Evolutionary conservation across 371 early-diverging fungal genomes (phyloP), one percentile per base, ranked within the genome.

Genomic region (Batkoa obscura): DNA sequence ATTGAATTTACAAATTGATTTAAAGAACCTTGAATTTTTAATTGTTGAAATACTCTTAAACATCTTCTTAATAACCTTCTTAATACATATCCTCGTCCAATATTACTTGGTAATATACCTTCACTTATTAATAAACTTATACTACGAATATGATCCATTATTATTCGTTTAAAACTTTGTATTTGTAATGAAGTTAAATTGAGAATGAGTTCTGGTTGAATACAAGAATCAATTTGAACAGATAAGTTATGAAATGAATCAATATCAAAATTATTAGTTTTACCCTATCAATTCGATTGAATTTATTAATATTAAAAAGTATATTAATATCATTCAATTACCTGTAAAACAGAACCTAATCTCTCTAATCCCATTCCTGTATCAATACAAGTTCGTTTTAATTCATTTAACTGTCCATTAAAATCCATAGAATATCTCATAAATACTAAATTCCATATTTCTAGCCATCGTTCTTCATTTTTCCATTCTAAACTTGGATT

Each of bases 391-490:
- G 77, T 73, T 9, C 62, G 70, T 0, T 74, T 74, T 8, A 86
- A 65, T 42, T 72, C 66, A 3, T 63, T 63, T 23, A 84, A 59
- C 17, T 64, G 55, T 1, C 81, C 83, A 15, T 78, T 68, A 1
- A 72, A 71, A 31, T 64, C 64, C 31, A 80, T 68, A 53, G 76
- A 74, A 53, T 75, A 74, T 57, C 84, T 75, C 83, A 86, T 86
- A 66, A 84, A 86, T n/a, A 86, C 87, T 39, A 86, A 59, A 54
- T 86, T 86, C 87, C 87, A 86, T 43, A 86, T 76, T 61, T 86
- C 87, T 13, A 86, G 65, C 83, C 83, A 86, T 15, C 78, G 70
- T 55, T 68, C 65, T 15, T 72, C 73, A 59, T 86, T 80, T n/a
- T n/a, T n/a, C n/a, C n/a, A n/a, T n/a, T n/a, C n/a, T n/a, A n/a